Evolutionary conservation across 148 eudicot genomes (phyloP), one percentile per base, ranked within the genome.

Genomic region (Nepenthes mirabilis): DNA sequence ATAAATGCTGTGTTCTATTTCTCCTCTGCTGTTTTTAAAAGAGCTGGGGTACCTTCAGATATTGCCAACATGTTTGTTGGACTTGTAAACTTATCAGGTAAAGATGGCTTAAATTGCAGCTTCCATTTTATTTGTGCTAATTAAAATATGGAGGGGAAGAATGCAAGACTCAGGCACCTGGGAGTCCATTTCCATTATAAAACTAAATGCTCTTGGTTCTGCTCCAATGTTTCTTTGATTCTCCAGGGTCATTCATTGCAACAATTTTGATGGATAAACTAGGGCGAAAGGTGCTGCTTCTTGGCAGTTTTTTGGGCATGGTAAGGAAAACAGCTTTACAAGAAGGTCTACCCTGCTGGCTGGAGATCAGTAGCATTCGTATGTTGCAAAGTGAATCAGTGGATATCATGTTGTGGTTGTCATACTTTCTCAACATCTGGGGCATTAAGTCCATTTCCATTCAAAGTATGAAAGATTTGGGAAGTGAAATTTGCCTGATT

Each of bases 1-100:
- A 85, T 89, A 79, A 89, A 89, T 72, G 89, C 96, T 65, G 87
- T 89, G 58, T 89, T 89, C 79, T 89, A 83, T 78, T 89, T 89
- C 81, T 89, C 96, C 49, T 89, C 96, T 63, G 76, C 82, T 62
- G 96, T 89, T 48, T 89, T 89, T 77, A 81, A 57, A 67, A 79
- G 76, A 52, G 90, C 83, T 9, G 96, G 93, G 62, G 90, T 89
- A 36, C 79, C 96, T 52, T 68, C 96, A 60, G 79, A 81, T 58
- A 65, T 67, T 36, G 96, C 87, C 68, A 89, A 89, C 68, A 74
- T 78, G 52, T 75, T 72, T 52, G 83, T 89, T 9, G 96, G 87
- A 61, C n/a, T 81, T 62, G 82, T 80, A 33, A 89, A 85, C 72
- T 72, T 89, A 61, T 66, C 86, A 73, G 96, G 96, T 81, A 69